Evolutionary conservation across 805 yeast species (phyloP).

Genomic region (Kuraishia cidri): DNA sequence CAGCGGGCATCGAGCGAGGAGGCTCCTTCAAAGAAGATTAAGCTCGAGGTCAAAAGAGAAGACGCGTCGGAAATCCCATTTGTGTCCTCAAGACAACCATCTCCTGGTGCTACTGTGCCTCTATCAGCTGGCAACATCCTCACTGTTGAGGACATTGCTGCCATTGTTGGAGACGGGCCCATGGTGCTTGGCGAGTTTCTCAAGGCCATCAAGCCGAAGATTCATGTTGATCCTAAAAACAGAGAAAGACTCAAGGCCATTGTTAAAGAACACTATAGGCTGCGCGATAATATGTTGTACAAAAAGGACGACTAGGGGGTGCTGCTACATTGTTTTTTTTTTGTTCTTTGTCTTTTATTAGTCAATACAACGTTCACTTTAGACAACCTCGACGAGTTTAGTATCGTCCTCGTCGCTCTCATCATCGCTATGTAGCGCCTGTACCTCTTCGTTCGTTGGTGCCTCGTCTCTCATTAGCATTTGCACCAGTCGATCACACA

Average conservation of each 20-base stretch:
- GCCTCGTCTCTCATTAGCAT: constrained; percentile 89
- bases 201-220: constrained; percentile 48
- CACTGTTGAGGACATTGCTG: constrained; percentile 65
- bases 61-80: no score
- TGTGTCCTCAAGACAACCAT: no score
- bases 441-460: constrained; percentile 31
- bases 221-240: constrained; percentile 56
- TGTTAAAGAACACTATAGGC: constrained; percentile 16
- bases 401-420: constrained; percentile 42
- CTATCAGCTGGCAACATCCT: constrained; percentile 26
- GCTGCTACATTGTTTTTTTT: no score
- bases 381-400: constrained; percentile 37
- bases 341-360: no score
- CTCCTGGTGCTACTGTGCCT: constrained; percentile 7
- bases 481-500: constrained; percentile 81
- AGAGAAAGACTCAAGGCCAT: constrained; percentile 43
- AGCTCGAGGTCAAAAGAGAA: constrained; percentile 12
- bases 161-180: constrained; percentile 47
- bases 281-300: constrained; percentile 17
- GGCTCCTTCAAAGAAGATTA: constrained; percentile 20
- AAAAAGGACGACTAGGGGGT: constrained; percentile 6
- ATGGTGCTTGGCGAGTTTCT: constrained; percentile 47
- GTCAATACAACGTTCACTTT: background rate
- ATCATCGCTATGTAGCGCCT: constrained; percentile 34
- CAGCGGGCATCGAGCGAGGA: constrained; percentile 7